Base-by-base conservation (phyloP, 345 rosid genomes). In the Geranium brycei region DNA sequence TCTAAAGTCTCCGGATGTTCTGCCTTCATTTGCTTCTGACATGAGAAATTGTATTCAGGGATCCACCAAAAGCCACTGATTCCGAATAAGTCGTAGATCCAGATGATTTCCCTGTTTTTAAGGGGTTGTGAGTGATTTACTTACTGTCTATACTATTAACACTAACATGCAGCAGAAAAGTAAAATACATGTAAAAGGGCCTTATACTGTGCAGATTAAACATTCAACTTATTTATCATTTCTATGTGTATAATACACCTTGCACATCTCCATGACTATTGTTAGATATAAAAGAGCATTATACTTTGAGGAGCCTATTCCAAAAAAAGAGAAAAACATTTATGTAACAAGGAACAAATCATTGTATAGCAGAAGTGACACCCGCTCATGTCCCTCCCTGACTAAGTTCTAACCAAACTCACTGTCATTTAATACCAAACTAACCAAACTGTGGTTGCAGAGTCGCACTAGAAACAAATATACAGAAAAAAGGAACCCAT, bases 31-130 rank as follows among this genome's bases (percentile, higher is more conserved):
- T 68, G 72, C 89, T 71, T 93, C 91, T 0, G 99, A 93, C 99
- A 93, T 90, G 31, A 93, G 96, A 79, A 90, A 82, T 75, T 93
- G 89, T 68, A 83, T 78, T 80, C 76, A 83, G 12, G 95, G 87
- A 76, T 93, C 97, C 66, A 93, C 80, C 83, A 93, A 70, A 71
- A 93, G 96, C 99, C 99, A 93, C 51, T 90, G 97, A 75, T 90
- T 93, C 57, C 97, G 81, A 32, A 90, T 79, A 71, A 88, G 97
- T 69, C 99, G 80, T 59, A 93, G 76, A 81, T 93, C 99, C 77
- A 93, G 83, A 75, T 93, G 97, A 79, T 93, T 95, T 64, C 97
- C 99, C 97, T 90, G 64, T 64, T n/a, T 32, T 40, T 16, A 30
- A 40, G 6, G 62, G 51, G 57, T 51, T 17, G 17, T 11, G 30